Evolutionary conservation across 345 rosid genomes (phyloP), one percentile per base, ranked within the genome.

Genomic region (Clausena lansium): DNA sequence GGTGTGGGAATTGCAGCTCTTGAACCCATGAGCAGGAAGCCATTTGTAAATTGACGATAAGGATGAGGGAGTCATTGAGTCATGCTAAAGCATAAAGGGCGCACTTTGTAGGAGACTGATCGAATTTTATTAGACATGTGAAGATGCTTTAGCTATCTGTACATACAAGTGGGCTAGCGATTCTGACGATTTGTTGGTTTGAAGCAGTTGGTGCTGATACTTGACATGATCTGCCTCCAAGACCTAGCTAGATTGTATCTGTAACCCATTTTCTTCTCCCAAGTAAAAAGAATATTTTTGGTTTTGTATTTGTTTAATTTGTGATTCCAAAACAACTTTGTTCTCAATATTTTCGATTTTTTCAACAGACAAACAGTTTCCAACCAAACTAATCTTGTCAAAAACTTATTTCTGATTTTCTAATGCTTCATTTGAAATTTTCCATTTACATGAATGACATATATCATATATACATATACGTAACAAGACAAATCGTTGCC

Each of bases 21-120:
- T 87, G 87, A 39, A 93, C 87, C 64, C 78, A 85, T 67, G 93
- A 82, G 85, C 79, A 85, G 65, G 93, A 79, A 86, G 86, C 94
- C 95, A 91, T 92, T 17, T 52, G 60, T 70, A 38, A 70, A 68
- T 71, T 72, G 77, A 2, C 22, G 5, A 65, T 28, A 67, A 55
- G 57, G n/a, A 45, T 13, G 22, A 52, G 57, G 20, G 22, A 17
- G 57, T 52, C 57, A 15, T 50, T 14, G 73, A 69, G 30, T 28
- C 78, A 35, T 24, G 69, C 59, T 61, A 63, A 67, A 45, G 17
- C 17, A 11, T 45, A 13, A 45, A 66, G 2, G 6, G 38, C 35
- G 75, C 50, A 80, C 80, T 81, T 76, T 80, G 84, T 77, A 77
- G 70, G 58, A 63, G 79, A 67, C 41, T 35, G 63, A 54, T 6